Base-by-base conservation (phyloP, 768 basidiomycete genomes). In the Coprinopsis cinerea region DNA sequence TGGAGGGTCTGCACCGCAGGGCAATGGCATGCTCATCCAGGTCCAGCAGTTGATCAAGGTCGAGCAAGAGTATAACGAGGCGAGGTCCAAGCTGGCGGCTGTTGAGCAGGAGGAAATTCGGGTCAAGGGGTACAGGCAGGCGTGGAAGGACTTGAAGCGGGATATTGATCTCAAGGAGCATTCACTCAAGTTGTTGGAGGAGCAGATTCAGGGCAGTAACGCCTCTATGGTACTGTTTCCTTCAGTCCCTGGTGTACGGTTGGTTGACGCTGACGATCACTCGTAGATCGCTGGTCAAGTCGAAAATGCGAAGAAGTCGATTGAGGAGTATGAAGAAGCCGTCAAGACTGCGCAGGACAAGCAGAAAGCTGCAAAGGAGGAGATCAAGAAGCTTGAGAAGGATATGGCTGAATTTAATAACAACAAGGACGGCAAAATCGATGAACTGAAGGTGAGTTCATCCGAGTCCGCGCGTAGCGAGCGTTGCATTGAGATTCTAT, bases 351-450 rank as follows among this genome's bases (percentile, higher is more conserved):
- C 91, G 4, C 81, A 83, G 61, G 74, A 83, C 48, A 90, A 90
- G 60, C 89, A 95, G 64, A 79, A 78, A 60, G 74, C 68, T 5
- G 90, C 92, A 0, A 71, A 83, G 43, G 82, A 74, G 0, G 93
- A 97, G 52, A 79, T 81, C 63, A 83, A 83, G 69, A 89, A 85
- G 59, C 81, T 98, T 20, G 92, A 98, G 68, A 85, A 85, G 59
- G 96, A 99, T 63, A 98, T 99, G 92, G 81, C 81, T 48, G 96
- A 98, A 71, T 97, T 99, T 75, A 94, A 96, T 73, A 87, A 94
- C 67, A 94, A 99, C 71, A 96, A 96, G 64, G 96, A 97, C 44
- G 92, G 92, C 41, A 98, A 98, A 69, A 88, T 91, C 48, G 87
- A 85, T 15, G 88, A 98, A 63, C 79, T 98, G 55, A 96, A 94